Percentiles rank a stretch among this genome's conserved stretches.
phyloP scores from a whole-genome alignment of 805 yeast species.

The Candida nanaspora region DNA sequence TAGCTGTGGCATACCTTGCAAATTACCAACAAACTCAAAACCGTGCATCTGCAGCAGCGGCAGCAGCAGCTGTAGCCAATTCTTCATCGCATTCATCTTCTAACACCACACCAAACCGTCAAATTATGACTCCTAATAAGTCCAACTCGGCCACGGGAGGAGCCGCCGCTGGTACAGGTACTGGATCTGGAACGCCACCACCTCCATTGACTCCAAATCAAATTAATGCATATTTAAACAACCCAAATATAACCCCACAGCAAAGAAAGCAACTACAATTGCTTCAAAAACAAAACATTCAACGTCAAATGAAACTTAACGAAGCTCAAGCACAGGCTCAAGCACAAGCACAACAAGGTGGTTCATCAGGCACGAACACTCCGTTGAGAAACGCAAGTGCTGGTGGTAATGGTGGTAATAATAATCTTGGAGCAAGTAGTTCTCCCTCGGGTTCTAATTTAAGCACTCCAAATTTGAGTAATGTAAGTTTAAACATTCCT shows the following conservation, averaged over 20 bases:
- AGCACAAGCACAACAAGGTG: slow-evolving; percentile 1
- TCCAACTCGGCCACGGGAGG: no score
- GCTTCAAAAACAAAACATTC: slow-evolving; percentile 18
- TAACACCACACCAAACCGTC: slow-evolving; percentile 19
- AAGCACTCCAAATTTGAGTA: no score
- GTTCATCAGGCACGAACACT: slow-evolving; percentile 1
- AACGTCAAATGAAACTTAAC: slow-evolving; percentile 25
- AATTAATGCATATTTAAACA: slow-evolving; percentile 19
- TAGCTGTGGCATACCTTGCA: slow-evolving; percentile 59
- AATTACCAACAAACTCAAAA: slow-evolving; percentile 46
- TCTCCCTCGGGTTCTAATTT: no score
- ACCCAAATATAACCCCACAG: slow-evolving; percentile 35
- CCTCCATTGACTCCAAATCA: slow-evolving; percentile 17
- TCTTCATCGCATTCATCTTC: not conserved
- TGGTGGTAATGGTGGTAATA: no score
- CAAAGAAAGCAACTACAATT: slow-evolving; percentile 35
- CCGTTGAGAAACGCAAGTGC: no score
- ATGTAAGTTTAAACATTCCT: no score
- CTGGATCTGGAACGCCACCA: not conserved
- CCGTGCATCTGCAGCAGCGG: slow-evolving; percentile 19
- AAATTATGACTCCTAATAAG: no score
- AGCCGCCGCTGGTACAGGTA: not conserved
- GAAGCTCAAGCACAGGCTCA: slow-evolving; percentile 8
- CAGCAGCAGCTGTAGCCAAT: slow-evolving; percentile 15
- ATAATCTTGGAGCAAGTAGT: no score